Evolutionary conservation across 371 early-diverging fungal species (phyloP).

Genomic region (Lichtheimia corymbifera): DNA sequence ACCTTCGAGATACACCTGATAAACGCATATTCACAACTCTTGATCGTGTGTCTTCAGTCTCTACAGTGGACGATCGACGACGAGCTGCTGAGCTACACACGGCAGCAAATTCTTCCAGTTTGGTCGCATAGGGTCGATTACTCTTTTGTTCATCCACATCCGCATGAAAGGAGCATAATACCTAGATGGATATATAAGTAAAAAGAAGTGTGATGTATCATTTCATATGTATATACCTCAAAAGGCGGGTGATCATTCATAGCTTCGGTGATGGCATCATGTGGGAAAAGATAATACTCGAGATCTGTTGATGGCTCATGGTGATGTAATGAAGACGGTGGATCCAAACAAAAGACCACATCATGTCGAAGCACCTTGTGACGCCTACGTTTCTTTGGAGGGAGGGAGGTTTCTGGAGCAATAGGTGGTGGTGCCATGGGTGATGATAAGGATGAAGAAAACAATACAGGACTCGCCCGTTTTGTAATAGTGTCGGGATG

Average conservation of each 20-base stretch:
- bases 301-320: conserved; percentile 13
- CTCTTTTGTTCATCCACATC: conserved; percentile 2
- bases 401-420: background rate
- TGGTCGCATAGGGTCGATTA: conserved; percentile 12
- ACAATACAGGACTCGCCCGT: background rate
- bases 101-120: conserved; percentile 39
- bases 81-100: conserved; percentile 20
- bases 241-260: conserved; percentile 32
- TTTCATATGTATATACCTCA: conserved; percentile 37
- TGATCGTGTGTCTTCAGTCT: conserved; percentile 15
- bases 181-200: background rate
- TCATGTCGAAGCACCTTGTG: conserved; percentile 18
- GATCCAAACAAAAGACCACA: conserved; percentile 13
- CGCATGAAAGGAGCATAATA: conserved; percentile 20
- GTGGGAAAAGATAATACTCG: conserved; percentile 41
- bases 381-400: conserved; percentile 17
- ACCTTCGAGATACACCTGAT: conserved; percentile 34
- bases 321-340: background rate
- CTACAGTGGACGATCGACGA: conserved; percentile 9
- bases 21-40: conserved; percentile 27
- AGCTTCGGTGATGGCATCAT: conserved; percentile 47
- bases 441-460: background rate
- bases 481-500: background rate
- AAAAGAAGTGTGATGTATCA: too few relatives aligned
- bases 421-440: conserved; percentile 1